These are phyloP conservation scores for Exophiala sideris DNA, from an alignment of 2,329 filamentous ascomycete genomes.

Conservation along the genomic window DNA sequence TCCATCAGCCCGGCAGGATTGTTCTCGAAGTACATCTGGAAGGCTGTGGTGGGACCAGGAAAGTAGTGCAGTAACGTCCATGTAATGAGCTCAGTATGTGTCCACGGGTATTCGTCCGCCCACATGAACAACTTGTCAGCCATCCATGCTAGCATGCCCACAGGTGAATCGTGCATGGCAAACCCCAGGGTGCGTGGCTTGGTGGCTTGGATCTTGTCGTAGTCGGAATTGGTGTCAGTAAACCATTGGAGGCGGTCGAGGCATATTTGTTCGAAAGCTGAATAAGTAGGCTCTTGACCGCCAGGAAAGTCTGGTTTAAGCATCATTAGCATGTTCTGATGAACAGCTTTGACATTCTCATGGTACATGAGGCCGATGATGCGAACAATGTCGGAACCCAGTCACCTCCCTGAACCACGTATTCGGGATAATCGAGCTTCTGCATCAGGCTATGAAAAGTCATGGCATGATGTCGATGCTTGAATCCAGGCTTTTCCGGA, in stretches of 20 bases:
- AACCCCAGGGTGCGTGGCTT: constrained; percentile 71
- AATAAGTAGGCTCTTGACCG: neutral
- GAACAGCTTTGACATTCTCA: constrained; percentile 8
- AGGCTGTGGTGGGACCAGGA: constrained; percentile 2
- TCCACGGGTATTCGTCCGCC: constrained; percentile 70
- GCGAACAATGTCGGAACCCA: constrained; percentile 29
- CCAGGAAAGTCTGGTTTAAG: neutral
- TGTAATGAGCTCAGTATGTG: constrained; percentile 69
- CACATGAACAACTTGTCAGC: constrained; percentile 77
- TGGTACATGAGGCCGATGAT: constrained; percentile 28
- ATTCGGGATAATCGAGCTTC: constrained; percentile 28
- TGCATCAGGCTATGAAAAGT: constrained; percentile 25
- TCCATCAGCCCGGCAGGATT: neutral
- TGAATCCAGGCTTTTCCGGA: constrained; percentile 14
- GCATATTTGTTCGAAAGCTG: constrained; percentile 49
- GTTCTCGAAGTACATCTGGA: constrained; percentile 1
- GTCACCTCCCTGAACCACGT: constrained; percentile 32
- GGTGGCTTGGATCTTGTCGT: constrained; percentile 52
- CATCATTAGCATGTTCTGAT: neutral
- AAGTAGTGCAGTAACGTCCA: constrained; percentile 51
- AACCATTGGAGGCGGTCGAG: constrained; percentile 59
- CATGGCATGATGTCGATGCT: constrained; percentile 2
- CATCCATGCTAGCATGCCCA: constrained; percentile 71
- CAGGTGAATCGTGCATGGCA: constrained; percentile 64
- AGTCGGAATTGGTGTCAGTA: constrained; percentile 42